A percentile compares a stretch with the other conserved stretches of the same genome.
phyloP scores from a whole-genome alignment of 192 early-diverging fungal genomes.

The Coemansia sp. region DNA sequence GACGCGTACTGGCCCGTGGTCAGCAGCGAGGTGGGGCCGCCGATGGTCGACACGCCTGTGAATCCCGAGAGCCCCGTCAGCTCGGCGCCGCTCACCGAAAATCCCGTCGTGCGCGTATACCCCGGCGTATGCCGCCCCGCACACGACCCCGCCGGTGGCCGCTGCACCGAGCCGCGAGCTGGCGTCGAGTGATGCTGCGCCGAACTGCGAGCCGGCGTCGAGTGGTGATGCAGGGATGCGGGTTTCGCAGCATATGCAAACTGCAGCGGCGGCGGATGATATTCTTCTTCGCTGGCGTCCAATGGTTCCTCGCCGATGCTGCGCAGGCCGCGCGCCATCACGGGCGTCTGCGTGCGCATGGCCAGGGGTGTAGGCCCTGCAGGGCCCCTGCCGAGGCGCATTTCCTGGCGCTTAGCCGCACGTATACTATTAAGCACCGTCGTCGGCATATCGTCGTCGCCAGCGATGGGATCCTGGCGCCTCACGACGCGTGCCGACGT shows the following conservation, averaged over 20 bases:
- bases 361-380: slow-evolving; percentile 34
- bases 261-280: slow-evolving; percentile 1
- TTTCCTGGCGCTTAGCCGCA: slow-evolving; percentile 16
- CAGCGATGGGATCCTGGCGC: slow-evolving; percentile 1
- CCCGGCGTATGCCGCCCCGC: slow-evolving; percentile 26
- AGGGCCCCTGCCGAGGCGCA: neutral
- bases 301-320: slow-evolving; percentile 15
- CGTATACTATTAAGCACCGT: slow-evolving; percentile 36
- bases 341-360: slow-evolving; percentile 7
- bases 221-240: neutral
- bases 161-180: neutral
- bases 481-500: slow-evolving; percentile 14
- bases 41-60: slow-evolving; percentile 39
- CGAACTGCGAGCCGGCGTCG: slow-evolving; percentile 14
- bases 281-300: neutral
- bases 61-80: slow-evolving; percentile 30
- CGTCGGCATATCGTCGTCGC: slow-evolving; percentile 35
- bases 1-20: neutral
- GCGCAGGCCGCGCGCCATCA: neutral
- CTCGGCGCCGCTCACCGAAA: slow-evolving; percentile 33
- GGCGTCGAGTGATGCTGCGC: slow-evolving; percentile 15
- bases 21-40: slow-evolving; percentile 15
- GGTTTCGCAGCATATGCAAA: neutral
- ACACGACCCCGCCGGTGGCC: neutral
- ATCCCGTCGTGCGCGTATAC: slow-evolving; percentile 14